A percentile compares a stretch with the other conserved stretches of the same genome.
These are phyloP conservation scores for Cladosporium halotolerans DNA, from an alignment of 2,329 filamentous ascomycete species.

Conservation along the genomic window DNA sequence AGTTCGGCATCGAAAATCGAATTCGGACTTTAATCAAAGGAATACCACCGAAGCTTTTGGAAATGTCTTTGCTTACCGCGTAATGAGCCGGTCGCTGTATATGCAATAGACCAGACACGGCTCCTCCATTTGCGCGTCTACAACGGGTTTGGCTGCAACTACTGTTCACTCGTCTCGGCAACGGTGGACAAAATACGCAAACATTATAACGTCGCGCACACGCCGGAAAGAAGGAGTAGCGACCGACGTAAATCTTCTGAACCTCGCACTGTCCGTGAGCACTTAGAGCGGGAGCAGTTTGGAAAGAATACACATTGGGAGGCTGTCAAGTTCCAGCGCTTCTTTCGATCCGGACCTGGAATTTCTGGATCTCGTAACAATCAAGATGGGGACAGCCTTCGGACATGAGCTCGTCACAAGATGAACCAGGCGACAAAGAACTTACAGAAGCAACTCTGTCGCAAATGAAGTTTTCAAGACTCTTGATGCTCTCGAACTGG, in stretches of 20 bases:
- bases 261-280: not conserved
- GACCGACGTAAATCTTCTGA: not conserved
- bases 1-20: not conserved
- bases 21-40: not conserved
- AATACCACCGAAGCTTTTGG: not conserved
- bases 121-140: not conserved
- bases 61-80: not conserved
- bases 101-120: not conserved
- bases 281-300: not conserved
- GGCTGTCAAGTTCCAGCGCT: not conserved
- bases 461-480: not conserved
- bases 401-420: not conserved
- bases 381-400: not conserved
- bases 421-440: not conserved
- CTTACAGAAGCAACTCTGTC: no score
- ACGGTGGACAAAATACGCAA: not conserved
- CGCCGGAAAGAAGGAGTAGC: not conserved
- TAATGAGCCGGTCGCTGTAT: not conserved
- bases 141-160: not conserved
- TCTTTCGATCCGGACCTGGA: not conserved
- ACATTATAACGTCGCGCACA: not conserved
- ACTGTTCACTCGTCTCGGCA: not conserved
- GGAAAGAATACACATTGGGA: not conserved
- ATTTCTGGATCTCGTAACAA: not conserved
- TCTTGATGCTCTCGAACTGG: not conserved